Percentiles rank a stretch among this genome's conserved stretches.
Evolutionary conservation across 371 early-diverging fungal genomes (phyloP).

Genomic region (Mucor piriformis): DNA sequence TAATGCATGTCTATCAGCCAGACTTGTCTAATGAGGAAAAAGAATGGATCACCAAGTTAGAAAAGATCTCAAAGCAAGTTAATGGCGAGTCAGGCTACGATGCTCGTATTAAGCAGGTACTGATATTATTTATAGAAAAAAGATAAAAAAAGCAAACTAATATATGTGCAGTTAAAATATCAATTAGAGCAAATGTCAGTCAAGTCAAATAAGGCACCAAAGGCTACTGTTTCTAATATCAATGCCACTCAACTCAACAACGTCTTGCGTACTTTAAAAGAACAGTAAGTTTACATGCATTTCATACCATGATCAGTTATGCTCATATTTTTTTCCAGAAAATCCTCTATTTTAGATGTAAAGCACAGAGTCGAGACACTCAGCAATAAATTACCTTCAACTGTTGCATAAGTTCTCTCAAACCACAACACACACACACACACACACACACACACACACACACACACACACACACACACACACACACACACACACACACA

Average conservation of each 20-base stretch:
- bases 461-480: too few relatives aligned
- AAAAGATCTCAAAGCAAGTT: constrained; percentile 18
- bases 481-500: too few relatives aligned
- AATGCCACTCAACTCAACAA: constrained; percentile 8
- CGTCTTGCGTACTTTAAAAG: constrained; percentile 12
- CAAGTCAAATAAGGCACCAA: not conserved
- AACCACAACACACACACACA: too few relatives aligned
- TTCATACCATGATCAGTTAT: not conserved
- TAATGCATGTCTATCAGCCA: constrained; percentile 26
- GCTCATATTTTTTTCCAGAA: not conserved
- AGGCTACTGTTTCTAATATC: not conserved
- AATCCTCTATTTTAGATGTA: not conserved
- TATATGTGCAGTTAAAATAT: not conserved
- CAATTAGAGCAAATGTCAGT: not conserved
- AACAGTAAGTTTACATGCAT: constrained; percentile 16
- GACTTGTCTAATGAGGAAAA: constrained; percentile 27
- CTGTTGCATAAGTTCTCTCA: not conserved
- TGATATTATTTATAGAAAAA: not conserved
- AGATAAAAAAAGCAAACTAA: not conserved
- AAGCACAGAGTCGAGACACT: not conserved
- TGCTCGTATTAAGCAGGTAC: constrained; percentile 20
- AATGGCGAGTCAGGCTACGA: constrained; percentile 19
- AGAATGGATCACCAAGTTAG: constrained; percentile 20
- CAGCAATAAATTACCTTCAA: not conserved
- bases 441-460: too few relatives aligned